Percentiles rank a stretch among this genome's conserved stretches.
phyloP scores from a whole-genome alignment of 2,329 filamentous ascomycete species.

The Aureobasidium sp. region DNA sequence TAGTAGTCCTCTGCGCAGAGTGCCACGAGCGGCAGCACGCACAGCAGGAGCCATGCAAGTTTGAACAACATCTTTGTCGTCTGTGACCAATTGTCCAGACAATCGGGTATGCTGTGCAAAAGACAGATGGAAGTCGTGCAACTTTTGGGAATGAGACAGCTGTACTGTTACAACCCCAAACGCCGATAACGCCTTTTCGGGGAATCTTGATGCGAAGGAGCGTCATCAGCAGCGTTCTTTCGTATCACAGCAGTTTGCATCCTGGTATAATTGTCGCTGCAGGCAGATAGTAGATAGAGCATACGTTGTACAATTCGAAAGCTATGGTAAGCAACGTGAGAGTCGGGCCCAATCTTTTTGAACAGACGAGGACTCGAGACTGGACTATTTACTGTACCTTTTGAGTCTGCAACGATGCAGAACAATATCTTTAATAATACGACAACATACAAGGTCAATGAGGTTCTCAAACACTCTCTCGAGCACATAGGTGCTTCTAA shows the following conservation, averaged over 20 bases:
- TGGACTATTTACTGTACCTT: too few species aligned
- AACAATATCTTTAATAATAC: too few species aligned
- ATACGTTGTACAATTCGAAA: too few species aligned
- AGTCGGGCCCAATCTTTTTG: too few species aligned
- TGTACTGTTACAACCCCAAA: neutral
- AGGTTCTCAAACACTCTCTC: too few species aligned
- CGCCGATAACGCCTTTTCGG: conserved; percentile 8
- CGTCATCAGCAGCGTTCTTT: neutral
- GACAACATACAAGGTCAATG: neutral
- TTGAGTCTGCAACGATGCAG: too few species aligned
- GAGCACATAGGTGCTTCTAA: neutral
- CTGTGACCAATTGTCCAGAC: neutral
- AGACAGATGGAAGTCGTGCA: neutral
- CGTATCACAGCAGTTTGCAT: neutral
- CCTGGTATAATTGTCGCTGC: neutral
- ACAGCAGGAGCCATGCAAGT: conserved; percentile 35
- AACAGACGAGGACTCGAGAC: too few species aligned
- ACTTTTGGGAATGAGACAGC: conserved; percentile 3
- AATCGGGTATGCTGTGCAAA: neutral
- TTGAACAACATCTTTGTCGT: conserved; percentile 32
- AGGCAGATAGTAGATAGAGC: too few species aligned
- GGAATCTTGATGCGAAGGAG: neutral
- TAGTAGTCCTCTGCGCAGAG: conserved; percentile 64
- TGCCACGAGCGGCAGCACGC: conserved; percentile 36
- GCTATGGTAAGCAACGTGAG: too few species aligned